Evolutionary conservation across 176 grass and related monocot species (phyloP).

Genomic region (Bothriochloa decipiens): DNA sequence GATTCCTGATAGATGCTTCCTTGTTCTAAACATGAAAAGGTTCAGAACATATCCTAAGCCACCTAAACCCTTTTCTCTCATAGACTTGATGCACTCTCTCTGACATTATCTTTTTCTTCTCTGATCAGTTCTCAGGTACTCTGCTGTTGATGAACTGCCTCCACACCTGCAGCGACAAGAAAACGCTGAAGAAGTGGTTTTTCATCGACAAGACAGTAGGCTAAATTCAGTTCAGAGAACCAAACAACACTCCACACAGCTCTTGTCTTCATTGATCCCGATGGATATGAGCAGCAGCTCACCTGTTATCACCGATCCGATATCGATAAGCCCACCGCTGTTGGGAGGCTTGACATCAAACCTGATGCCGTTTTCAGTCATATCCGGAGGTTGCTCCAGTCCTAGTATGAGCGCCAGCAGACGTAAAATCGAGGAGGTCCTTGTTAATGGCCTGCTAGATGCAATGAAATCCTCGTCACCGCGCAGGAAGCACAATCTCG

Average conservation of each 20-base stretch:
- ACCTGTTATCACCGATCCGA: constrained; percentile 72
- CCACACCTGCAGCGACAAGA: constrained; percentile 76
- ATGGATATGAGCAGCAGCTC: constrained; percentile 82
- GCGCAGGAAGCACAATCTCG: constrained; percentile 66
- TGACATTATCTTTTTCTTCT: constrained; percentile 13
- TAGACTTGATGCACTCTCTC: not conserved
- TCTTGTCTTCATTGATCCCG: constrained; percentile 14
- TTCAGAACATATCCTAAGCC: not conserved
- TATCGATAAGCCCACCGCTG: constrained; percentile 50
- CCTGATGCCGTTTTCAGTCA: constrained; percentile 64
- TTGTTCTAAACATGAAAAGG: constrained; percentile 55
- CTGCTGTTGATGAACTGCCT: constrained; percentile 68
- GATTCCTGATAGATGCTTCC: constrained; percentile 45
- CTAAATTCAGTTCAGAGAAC: constrained; percentile 45
- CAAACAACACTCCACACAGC: constrained; percentile 20
- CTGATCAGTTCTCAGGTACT: constrained; percentile 59
- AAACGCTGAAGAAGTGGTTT: constrained; percentile 93
- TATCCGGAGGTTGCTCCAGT: constrained; percentile 48
- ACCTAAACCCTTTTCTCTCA: not conserved
- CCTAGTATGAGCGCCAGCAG: constrained; percentile 50
- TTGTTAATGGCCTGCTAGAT: constrained; percentile 71
- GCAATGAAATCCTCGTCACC: constrained; percentile 93
- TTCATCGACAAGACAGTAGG: constrained; percentile 92
- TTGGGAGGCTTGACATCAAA: constrained; percentile 60
- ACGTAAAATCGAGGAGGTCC: constrained; percentile 69